Evolutionary conservation across 1,284 basidiomycete genomes (phyloP), one percentile per base, ranked within the genome.

Genomic region (Malassezia nana): DNA sequence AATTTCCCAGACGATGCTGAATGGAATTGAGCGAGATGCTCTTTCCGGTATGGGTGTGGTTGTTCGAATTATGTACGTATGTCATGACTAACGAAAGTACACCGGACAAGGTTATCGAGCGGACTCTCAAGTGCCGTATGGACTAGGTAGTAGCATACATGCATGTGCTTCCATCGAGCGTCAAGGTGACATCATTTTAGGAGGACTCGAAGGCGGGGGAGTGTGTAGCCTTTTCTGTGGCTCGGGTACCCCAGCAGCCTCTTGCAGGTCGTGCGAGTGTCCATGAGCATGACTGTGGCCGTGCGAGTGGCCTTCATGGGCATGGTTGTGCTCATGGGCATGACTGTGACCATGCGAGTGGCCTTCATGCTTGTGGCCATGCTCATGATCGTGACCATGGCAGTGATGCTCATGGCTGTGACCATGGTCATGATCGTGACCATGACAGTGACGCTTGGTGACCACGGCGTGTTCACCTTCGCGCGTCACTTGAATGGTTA

Each of bases 41-140:
- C 87, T 85, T 74, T 94, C 89, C 52, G 94, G 94, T 60, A 96
- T 89, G 90, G 94, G 94, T 44, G 89, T 85, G 30, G 77, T 94
- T 42, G 92, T 99, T 46, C 86, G 95, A 79, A 79, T 98, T 58
- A 87, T 99, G 89, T 95, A 76, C 81, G 89, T 81, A 16, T 45
- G 7, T 32, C 31, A 10, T 56, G 26, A 15, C 26, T 22, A 29
- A 29, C 44, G 13, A 50, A 52, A 68, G 66, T 40, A 72, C 69
- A 4, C 68, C 71, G 4, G 70, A 72, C 50, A 69, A 65, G 59
- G 69, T 72, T 30, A 70, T 72, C 46, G 68, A 72, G 52, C 59
- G 71, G 46, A 66, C 61, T 12, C 64, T 74, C 31, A 54, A 59
- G 44, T 55, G 63, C 20, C 50, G 64, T 26, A 45, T 52, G 48